Evolutionary conservation across 768 basidiomycete genomes (phyloP), one percentile per base, ranked within the genome.

Genomic region (Rhodosporidiobolus odoratus): DNA sequence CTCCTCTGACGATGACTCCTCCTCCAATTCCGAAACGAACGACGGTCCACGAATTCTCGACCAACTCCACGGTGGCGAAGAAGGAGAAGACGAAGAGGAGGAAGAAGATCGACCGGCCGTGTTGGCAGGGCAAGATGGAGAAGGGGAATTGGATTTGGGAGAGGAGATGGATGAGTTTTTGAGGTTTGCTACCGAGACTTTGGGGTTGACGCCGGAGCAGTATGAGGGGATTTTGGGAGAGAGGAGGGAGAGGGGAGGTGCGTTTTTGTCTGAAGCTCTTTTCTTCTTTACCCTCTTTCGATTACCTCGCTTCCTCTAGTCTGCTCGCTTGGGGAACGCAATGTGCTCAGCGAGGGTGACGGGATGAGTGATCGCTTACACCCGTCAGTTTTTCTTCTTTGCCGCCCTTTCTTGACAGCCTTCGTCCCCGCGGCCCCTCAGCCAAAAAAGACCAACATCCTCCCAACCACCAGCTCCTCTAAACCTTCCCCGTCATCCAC

Each of bases 141-240:
- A n/a, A n/a, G n/a, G n/a, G n/a, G 92, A 93, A 75, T 84, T 93
- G 41, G 89, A 96, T 74, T 95, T 98, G 92, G 86, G 83, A 1
- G 88, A 91, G 75, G 96, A 99, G 80, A 86, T 91, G 80, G 92
- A 90, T 75, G 95, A 96, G 75, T 99, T 98, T 74, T 81, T 99
- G 38, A 89, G 92, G 80, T 99, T 99, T 79, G 90, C 96, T 19
- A 86, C 92, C 56, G 91, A 97, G 76, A 86, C 90, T 8, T 81
- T 98, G 43, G 96, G 96, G 1, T 89, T 99, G 71, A 85, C 84
- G 52, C 88, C 93, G 73, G 86, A 86, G n/a, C 88, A 92, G 78
- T 98, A 94, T 91, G 80, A 83, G 23, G 85, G 86, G n/a, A 98
- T 99, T 58, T 75, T 98, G 37, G 82, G 83, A 65, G 91, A 94